Conservation (phyloP, 305 asterid species). For the Fraxinus velutina region DNA sequence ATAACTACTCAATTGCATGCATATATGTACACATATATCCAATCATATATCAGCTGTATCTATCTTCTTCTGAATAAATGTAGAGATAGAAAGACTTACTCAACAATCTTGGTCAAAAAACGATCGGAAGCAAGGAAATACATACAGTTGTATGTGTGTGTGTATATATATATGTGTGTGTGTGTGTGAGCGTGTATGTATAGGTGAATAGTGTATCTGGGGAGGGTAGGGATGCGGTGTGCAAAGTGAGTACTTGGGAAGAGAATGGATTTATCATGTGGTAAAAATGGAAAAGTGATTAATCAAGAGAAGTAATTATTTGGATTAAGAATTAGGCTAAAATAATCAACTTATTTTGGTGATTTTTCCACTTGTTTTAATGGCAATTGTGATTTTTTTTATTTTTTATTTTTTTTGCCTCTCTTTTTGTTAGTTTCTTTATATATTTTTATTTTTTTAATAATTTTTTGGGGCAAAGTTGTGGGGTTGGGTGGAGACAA, state of each 20-base stretch:
- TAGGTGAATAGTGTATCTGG: constrained; percentile 22
- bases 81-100: constrained; percentile 29
- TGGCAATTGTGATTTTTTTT: neutral
- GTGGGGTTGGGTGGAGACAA: neutral
- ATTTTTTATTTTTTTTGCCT: neutral
- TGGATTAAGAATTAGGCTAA: neutral
- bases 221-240: constrained; percentile 6
- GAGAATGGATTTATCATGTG: neutral
- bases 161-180: too few relatives aligned
- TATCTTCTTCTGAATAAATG: constrained; percentile 15
- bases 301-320: neutral
- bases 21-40: constrained; percentile 29
- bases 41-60: constrained; percentile 14
- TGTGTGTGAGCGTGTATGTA: neutral
- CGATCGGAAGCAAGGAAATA: constrained; percentile 20
- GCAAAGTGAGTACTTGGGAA: neutral
- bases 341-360: neutral
- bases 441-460: neutral
- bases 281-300: neutral
- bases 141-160: neutral
- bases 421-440: neutral
- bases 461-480: neutral
- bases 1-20: constrained; percentile 45
- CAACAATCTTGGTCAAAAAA: constrained; percentile 16
- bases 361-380: neutral